Evolutionary conservation across 2,329 filamentous ascomycete genomes (phyloP), one percentile per base, ranked within the genome.

Genomic region (Exophiala lecanii-corni): DNA sequence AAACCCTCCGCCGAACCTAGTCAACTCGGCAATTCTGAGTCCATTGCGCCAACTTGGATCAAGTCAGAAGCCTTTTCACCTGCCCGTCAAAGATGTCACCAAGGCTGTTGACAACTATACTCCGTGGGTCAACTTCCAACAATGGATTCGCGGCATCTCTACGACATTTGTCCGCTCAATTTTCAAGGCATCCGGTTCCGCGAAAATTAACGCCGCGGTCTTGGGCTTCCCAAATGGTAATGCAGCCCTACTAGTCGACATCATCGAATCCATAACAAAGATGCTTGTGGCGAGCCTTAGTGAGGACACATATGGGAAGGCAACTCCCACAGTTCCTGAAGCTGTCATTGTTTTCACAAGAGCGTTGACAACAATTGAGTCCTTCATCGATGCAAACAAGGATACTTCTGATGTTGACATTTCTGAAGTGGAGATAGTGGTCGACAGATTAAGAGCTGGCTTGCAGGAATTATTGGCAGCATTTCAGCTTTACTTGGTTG

Each of bases 231-330:
- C 89, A 0, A 81, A 84, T 57, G 84, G 82, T 2, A 81, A 85
- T 58, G 69, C 79, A 1, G 78, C 77, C 20, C 68, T 84, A 12
- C 82, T 88, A 53, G 65, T 84, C 38, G 81, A 91, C 59, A 84
- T 86, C 1, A 73, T 82, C n/a, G 79, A 81, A 46, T 77, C 83
- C 0, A 67, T 92, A 28, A 79, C 78, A 9, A 73, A 76, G 37
- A 72, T 97, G 19, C 77, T 86, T 1, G 75, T 87, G 3, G 76
- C 77, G 49, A 91, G 85, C 62, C 66, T 96, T 41, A 70, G 71
- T 3, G 89, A 97, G 63, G 91, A 97, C 61, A 75, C 76, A 35
- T 92, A 81, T 59, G 91, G 91, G 10, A 85, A 86, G 55, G 91
- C 94, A n/a, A 84, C 94, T 53, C 74, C 81, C 32, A 86, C 92